Evolutionary conservation across 176 grass and related monocot genomes (phyloP), one percentile per base, ranked within the genome.

Genomic region (Oryza punctata): DNA sequence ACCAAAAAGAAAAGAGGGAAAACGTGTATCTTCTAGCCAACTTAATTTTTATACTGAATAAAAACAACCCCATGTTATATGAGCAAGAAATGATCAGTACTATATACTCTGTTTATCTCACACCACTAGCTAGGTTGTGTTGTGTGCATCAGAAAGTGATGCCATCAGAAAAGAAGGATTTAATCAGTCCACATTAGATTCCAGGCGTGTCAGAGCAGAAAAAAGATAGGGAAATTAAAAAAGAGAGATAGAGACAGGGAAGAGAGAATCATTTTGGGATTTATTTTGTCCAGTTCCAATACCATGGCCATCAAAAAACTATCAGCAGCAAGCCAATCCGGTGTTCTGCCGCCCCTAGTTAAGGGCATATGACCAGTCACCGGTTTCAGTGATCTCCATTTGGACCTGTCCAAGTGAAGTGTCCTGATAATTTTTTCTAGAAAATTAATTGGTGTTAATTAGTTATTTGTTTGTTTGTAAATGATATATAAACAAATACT

Each of bases 271-370:
- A 28, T 32, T 47, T 32, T 69, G 8, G 73, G n/a, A 70, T 70
- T 63, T 85, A 27, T 70, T 70, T 78, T 85, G 65, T 33, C 74
- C 35, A 12, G 12, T 12, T 70, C 46, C 25, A 35, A 38, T 23
- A 61, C 46, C 32, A 16, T 60, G 73, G 47, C 63, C 45, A 85
- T 60, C 32, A 77, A 24, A 43, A 59, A 32, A 35, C 3, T 57
- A 74, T 57, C 15, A 16, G 19, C 67, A 70, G 47, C 65, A 61
- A 15, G 30, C 64, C 73, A 78, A 85, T 85, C 74, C 74, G 25
- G 50, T 54, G 49, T 77, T 77, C 50, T 78, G 83, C 74, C 83
- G 83, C 83, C 83, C 83, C 74, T 78, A 63, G 74, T 78, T 78
- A 23, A 23, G 7, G 23, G 57, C 14, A 7, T 8, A 75, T 75